phyloP scores from a whole-genome alignment of 768 basidiomycete genomes.

The Boletus fagicola region DNA sequence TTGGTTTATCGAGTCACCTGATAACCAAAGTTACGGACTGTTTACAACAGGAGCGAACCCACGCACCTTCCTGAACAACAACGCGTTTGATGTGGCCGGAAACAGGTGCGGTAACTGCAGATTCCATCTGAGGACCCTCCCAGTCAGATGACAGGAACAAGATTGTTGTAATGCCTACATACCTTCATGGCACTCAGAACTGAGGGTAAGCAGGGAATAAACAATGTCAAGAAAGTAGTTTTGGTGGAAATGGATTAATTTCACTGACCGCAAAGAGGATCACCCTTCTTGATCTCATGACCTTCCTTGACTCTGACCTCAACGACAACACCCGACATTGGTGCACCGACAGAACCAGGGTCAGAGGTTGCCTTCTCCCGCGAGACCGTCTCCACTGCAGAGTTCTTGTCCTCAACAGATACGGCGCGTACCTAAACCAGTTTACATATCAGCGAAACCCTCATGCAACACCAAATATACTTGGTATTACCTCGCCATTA shows the following conservation, averaged over 20 bases:
- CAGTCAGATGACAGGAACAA: slow-evolving; percentile 15
- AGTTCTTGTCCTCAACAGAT: slow-evolving; percentile 93
- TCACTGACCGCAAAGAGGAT: slow-evolving; percentile 83
- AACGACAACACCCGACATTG: slow-evolving; percentile 97
- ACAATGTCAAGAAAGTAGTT: slow-evolving; percentile 21
- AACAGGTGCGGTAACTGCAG: slow-evolving; percentile 92
- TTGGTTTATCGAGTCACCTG: slow-evolving; percentile 92
- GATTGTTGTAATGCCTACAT: slow-evolving; percentile 25
- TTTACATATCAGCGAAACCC: slow-evolving; percentile 16
- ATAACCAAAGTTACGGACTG: slow-evolving; percentile 7
- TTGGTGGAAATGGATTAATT: slow-evolving; percentile 12
- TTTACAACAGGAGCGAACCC: not conserved
- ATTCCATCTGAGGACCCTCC: slow-evolving; percentile 78
- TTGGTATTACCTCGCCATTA: slow-evolving; percentile 76
- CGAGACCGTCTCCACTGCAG: slow-evolving; percentile 91
- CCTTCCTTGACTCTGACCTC: slow-evolving; percentile 98
- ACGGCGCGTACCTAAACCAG: slow-evolving; percentile 81
- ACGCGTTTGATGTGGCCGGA: slow-evolving; percentile 96
- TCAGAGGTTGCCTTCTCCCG: slow-evolving; percentile 93
- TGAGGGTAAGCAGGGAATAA: slow-evolving; percentile 29
- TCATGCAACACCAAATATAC: slow-evolving; percentile 2
- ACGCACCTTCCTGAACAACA: slow-evolving; percentile 78
- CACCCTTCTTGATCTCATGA: slow-evolving; percentile 96
- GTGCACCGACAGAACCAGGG: slow-evolving; percentile 95
- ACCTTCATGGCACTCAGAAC: slow-evolving; percentile 98